phyloP scores from a whole-genome alignment of 208 protist genomes.

The Trypanosoma caninum region DNA sequence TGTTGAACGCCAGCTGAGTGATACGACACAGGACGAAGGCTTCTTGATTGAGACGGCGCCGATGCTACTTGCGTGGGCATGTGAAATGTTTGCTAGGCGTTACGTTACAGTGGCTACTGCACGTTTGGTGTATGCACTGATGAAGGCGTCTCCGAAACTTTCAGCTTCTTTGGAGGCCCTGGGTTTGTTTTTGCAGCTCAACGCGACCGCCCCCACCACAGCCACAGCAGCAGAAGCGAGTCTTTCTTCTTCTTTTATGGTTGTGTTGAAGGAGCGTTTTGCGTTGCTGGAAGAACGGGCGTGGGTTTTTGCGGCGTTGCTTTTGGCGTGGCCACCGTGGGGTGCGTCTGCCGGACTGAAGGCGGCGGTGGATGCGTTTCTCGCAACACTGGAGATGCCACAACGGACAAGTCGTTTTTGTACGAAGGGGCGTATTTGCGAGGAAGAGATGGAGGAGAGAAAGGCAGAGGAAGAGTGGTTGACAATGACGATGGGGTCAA shows the following conservation, averaged over 20 bases:
- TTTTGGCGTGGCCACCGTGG: conserved; percentile 21
- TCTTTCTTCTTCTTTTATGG: background rate
- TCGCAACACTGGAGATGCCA: conserved; percentile 10
- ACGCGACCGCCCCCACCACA: too few relatives aligned
- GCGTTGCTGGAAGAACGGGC: conserved; percentile 3
- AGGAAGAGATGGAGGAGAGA: background rate
- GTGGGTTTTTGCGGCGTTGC: conserved; percentile 22
- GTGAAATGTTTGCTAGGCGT: conserved; percentile 9
- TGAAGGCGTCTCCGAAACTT: conserved; percentile 4
- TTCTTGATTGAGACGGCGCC: conserved; percentile 19
- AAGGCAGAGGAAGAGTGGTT: too few relatives aligned
- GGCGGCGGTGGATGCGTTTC: conserved; percentile 13
- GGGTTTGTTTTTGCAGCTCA: conserved; percentile 15
- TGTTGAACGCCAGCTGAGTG: conserved; percentile 10
- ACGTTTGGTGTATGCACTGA: conserved; percentile 9
- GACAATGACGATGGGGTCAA: background rate
- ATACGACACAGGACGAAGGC: background rate
- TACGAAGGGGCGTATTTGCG: conserved; percentile 10
- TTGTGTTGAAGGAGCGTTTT: too few relatives aligned
- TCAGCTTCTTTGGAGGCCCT: conserved; percentile 18
- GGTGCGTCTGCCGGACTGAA: conserved; percentile 8
- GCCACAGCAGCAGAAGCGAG: background rate
- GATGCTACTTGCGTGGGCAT: conserved; percentile 28
- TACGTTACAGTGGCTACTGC: conserved; percentile 3
- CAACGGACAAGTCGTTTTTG: background rate